Conservation (phyloP, 768 basidiomycete genomes). For the Ramaria sp. region DNA sequence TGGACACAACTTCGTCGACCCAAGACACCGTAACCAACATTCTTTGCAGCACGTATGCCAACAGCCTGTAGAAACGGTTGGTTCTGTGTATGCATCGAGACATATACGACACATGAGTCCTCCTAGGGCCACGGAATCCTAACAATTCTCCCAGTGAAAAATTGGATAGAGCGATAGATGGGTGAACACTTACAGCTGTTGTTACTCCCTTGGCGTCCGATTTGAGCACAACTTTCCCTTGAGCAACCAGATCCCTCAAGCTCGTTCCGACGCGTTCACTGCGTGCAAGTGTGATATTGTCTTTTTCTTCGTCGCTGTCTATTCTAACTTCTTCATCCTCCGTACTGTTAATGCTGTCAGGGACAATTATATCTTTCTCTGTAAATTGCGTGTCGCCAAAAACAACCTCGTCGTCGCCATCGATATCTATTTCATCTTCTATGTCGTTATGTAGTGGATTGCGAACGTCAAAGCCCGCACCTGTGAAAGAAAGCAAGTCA, state of each 20-base stretch:
- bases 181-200: neutral
- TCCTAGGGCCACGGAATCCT: neutral
- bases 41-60: constrained; percentile 81
- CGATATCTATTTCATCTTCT: constrained; percentile 73
- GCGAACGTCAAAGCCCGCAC: constrained; percentile 63
- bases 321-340: constrained; percentile 8
- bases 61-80: constrained; percentile 73
- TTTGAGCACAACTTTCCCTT: constrained; percentile 28
- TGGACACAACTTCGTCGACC: constrained; percentile 72
- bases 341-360: neutral
- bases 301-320: constrained; percentile 28
- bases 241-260: constrained; percentile 42
- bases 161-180: neutral
- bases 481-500: constrained; percentile 22
- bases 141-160: neutral
- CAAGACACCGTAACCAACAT: constrained; percentile 79
- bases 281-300: constrained; percentile 15
- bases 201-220: neutral
- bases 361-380: constrained; percentile 52
- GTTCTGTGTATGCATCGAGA: constrained; percentile 65
- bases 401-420: constrained; percentile 57
- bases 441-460: constrained; percentile 46
- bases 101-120: constrained; percentile 58
- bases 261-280: constrained; percentile 21
- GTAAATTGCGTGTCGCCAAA: constrained; percentile 71